Conservation (phyloP, 495 filamentous ascomycete species). For the Aspergillus sclerotiicarbonarius region DNA sequence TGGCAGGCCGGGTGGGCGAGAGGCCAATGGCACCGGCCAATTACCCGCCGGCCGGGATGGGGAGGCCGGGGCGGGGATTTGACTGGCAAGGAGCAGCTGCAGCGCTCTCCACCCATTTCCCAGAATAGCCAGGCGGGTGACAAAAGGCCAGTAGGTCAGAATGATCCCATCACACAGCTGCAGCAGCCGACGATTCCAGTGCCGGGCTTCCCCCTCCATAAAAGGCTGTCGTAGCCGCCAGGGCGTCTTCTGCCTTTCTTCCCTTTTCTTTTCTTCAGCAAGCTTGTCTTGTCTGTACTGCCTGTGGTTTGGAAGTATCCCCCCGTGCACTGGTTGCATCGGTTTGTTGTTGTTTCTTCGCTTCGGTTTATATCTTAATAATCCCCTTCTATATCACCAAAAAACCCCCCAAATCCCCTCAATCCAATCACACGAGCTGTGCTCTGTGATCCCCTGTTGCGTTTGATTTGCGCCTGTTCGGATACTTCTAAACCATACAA, state of each 20-base stretch:
- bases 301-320: conserved; percentile 47
- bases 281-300: conserved; percentile 67
- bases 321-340: conserved; percentile 49
- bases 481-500: conserved; percentile 37
- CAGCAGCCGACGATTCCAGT: not conserved
- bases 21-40: not conserved
- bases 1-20: not conserved
- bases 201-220: conserved; percentile 8
- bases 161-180: not conserved
- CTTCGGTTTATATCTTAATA: conserved; percentile 30
- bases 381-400: conserved; percentile 27
- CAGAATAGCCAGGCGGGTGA: not conserved
- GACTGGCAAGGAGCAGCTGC: not conserved
- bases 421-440: conserved; percentile 38
- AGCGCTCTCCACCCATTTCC: not conserved
- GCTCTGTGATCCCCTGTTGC: conserved; percentile 39
- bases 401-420: conserved; percentile 13
- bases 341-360: conserved; percentile 48
- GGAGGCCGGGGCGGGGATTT: not conserved
- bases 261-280: conserved; percentile 67
- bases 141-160: not conserved
- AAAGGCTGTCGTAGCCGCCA: conserved; percentile 40
- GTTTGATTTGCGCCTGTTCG: conserved; percentile 26
- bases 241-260: conserved; percentile 36
- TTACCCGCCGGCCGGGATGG: not conserved